Base-by-base conservation (phyloP, 2,329 filamentous ascomycete genomes). In the Tolypocladium cylindrosporum region DNA sequence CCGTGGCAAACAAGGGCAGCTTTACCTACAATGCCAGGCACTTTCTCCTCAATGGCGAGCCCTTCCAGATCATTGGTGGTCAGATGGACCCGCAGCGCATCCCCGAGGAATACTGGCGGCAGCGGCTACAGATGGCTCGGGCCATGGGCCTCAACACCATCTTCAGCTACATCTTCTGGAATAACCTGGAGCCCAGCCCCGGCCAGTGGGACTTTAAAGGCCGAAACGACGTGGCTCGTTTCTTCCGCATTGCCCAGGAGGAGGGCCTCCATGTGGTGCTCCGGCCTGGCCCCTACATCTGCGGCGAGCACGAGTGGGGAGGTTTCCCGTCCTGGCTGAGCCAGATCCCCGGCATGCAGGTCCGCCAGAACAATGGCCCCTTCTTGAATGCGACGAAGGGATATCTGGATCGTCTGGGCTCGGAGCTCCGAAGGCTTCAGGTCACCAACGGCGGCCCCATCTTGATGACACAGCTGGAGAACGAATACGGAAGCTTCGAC, bases 81-180 rank as follows among this genome's bases (percentile, higher is more conserved):
- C 76, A 79, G 63, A 79, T 79, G 71, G 77, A 79, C 58, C 76
- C 76, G 1, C 78, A 80, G 60, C 73, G 77, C 14, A 75, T 80
- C 42, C 78, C 77, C 0, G 68, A 67, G 5, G 63, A 70, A 36
- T 78, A 78, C 63, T 80, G 78, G 78, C 64, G 69, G 19, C 73
- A 80, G 51, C 71, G 78, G 11, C 78, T 86, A 64, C 89, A 93
- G 74, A 94, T 92, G 74, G 90, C 88, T 41, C 88, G 86, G 71
- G 90, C 89, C 21, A 93, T 95, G 90, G 89, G 90, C 58, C 75
- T 93, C 55, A 80, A 84, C 60, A 78, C 84, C 59, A 85, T 94
- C 66, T 79, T 80, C 61, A 73, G 72, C 45, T 81, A 80, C 62
- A 67, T 80, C 5, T 80, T 74, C 63, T 81, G 79, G 79, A 75